Conservation (phyloP, 257 asterid species). For the Solanum stenotomum region DNA sequence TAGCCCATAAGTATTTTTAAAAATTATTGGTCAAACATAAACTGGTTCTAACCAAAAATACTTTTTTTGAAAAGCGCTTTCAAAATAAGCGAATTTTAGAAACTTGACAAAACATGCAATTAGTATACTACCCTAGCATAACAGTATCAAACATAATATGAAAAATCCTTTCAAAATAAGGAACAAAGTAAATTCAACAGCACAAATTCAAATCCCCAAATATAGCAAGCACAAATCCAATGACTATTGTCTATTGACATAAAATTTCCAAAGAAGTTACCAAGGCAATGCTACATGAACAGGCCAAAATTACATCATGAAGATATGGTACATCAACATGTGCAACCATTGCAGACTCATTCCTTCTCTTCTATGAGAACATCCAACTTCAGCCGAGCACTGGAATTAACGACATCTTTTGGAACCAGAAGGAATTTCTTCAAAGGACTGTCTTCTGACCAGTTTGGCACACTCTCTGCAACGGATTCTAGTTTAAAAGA, state of each 20-base stretch:
- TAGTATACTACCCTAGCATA: neutral
- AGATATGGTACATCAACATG: neutral
- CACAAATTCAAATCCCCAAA: neutral
- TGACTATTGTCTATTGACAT: neutral
- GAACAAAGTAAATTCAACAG: neutral
- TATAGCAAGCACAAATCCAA: neutral
- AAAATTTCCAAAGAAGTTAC: neutral
- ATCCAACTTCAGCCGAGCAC: conserved; percentile 25
- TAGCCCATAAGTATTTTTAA: no score
- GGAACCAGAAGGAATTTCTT: conserved; percentile 43
- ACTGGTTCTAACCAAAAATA: no score
- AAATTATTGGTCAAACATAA: neutral
- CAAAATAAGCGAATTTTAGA: no score
- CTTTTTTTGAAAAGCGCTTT: neutral
- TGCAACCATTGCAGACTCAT: neutral
- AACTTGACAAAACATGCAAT: neutral
- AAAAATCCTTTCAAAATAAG: neutral
- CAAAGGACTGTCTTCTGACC: conserved; percentile 10
- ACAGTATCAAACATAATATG: neutral
- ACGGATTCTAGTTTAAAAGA: conserved; percentile 22
- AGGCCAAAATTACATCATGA: neutral
- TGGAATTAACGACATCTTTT: conserved; percentile 4
- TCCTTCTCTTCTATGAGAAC: conserved; percentile 21
- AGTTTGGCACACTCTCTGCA: conserved; percentile 25
- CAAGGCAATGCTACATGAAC: neutral